These are phyloP conservation scores for Exophiala viscosa DNA, from an alignment of 2,329 filamentous ascomycete genomes.

Conservation along the genomic window DNA sequence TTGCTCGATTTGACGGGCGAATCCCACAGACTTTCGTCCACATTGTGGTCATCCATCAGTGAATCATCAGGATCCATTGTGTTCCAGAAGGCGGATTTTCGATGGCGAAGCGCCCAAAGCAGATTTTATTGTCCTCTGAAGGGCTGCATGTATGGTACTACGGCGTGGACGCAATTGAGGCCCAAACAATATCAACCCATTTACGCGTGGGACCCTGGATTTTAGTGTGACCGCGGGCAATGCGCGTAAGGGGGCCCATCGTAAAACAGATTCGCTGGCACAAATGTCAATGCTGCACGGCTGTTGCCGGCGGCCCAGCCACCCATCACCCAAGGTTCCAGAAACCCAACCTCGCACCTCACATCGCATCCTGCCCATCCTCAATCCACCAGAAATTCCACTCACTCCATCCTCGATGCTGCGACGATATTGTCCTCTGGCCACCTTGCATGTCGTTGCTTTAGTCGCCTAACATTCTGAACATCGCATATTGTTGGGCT, in stretches of 20 bases:
- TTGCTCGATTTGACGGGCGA: constrained; percentile 7
- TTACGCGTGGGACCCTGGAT: background rate
- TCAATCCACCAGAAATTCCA: background rate
- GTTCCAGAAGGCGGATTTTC: too few relatives aligned
- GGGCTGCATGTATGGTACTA: background rate
- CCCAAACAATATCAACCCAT: constrained; percentile 1
- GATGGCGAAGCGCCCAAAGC: background rate
- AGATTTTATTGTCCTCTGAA: background rate
- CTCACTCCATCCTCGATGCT: background rate
- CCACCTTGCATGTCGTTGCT: too few relatives aligned
- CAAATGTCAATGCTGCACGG: too few relatives aligned
- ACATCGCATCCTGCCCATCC: background rate
- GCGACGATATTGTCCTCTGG: background rate
- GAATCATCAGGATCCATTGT: constrained; percentile 12
- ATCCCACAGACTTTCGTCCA: constrained; percentile 16
- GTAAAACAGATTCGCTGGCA: too few relatives aligned
- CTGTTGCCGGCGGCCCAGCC: background rate
- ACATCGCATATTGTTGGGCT: too few relatives aligned
- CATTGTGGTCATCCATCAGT: background rate
- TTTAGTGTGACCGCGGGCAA: too few relatives aligned
- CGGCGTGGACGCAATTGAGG: background rate
- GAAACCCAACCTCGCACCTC: background rate
- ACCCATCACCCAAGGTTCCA: constrained; percentile 1
- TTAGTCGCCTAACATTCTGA: too few relatives aligned
- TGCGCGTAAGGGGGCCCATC: too few relatives aligned